phyloP scores from a whole-genome alignment of 2,329 filamentous ascomycete genomes.

The Fusarium nygamai region DNA sequence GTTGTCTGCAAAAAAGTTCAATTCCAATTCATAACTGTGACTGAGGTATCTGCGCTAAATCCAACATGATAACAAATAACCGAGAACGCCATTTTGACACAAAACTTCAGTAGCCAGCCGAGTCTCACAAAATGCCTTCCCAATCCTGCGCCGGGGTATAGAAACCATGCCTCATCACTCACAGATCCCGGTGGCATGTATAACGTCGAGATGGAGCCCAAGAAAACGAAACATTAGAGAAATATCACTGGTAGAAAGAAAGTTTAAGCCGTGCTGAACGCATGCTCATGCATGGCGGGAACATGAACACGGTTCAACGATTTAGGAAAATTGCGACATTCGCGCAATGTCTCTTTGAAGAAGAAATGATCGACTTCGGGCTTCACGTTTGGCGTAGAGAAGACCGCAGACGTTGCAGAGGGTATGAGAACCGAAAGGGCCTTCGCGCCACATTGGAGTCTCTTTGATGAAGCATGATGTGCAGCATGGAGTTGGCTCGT shows the following conservation, averaged over 20 bases:
- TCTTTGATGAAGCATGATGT: constrained; percentile 22
- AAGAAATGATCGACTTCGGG: not conserved
- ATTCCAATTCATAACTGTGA: not conserved
- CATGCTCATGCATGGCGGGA: not conserved
- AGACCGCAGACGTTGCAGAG: constrained; percentile 20
- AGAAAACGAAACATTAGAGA: not conserved
- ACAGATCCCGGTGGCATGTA: not conserved
- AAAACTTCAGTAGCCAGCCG: constrained; percentile 11
- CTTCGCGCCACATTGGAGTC: constrained; percentile 17
- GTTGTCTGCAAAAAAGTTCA: not conserved
- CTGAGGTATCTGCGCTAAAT: constrained; percentile 21
- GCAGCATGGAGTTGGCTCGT: constrained; percentile 1
- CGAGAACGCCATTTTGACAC: constrained; percentile 13
- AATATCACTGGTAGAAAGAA: rapidly evolving
- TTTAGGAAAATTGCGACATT: not conserved
- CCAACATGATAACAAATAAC: constrained; percentile 2
- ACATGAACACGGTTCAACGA: no score
- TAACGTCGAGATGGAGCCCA: not conserved
- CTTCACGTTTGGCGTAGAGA: constrained; percentile 9
- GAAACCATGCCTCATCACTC: constrained; percentile 23
- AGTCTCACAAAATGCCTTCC: constrained; percentile 12
- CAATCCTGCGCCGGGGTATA: constrained; percentile 24
- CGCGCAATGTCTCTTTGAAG: not conserved
- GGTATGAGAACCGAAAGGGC: constrained; percentile 16
- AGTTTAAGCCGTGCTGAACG: not conserved